Conservation (phyloP, 805 yeast genomes). For the Candida ortonii region DNA sequence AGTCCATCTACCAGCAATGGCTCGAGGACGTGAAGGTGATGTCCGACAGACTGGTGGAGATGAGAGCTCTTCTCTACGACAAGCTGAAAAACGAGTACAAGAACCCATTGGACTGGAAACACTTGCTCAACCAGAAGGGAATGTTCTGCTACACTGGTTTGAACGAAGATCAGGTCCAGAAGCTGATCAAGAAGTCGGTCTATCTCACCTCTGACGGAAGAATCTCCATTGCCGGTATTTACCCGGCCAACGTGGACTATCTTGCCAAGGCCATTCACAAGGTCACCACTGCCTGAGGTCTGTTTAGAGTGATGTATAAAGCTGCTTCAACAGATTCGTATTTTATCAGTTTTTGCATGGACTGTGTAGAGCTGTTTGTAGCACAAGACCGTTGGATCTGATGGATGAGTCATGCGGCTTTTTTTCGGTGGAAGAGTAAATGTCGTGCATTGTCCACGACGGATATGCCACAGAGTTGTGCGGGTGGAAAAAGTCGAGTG, state of each 20-base stretch:
- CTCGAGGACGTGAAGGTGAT: constrained; percentile 72
- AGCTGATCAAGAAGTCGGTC: constrained; percentile 68
- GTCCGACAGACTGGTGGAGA: constrained; percentile 72
- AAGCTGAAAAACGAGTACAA: constrained; percentile 49
- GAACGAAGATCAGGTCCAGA: constrained; percentile 62
- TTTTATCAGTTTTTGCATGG: too few species aligned
- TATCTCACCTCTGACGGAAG: constrained; percentile 91
- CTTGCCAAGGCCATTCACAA: constrained; percentile 47
- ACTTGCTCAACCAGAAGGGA: constrained; percentile 84
- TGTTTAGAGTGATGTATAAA: background rate
- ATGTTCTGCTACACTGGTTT: constrained; percentile 96
- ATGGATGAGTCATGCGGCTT: too few species aligned
- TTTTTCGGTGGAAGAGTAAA: too few species aligned
- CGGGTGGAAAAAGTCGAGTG: constrained; percentile 1
- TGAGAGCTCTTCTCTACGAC: constrained; percentile 63
- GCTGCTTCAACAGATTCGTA: too few species aligned
- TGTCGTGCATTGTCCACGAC: background rate
- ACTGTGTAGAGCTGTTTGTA: too few species aligned
- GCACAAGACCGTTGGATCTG: too few species aligned
- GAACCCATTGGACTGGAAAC: constrained; percentile 75
- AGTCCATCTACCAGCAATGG: constrained; percentile 70
- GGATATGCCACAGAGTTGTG: background rate
- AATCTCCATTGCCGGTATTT: constrained; percentile 86
- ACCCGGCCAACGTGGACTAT: constrained; percentile 73
- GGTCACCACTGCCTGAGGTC: constrained; percentile 28